phyloP scores from a whole-genome alignment of 352 stramenopile genomes.

The Globisporangium spiculum region DNA sequence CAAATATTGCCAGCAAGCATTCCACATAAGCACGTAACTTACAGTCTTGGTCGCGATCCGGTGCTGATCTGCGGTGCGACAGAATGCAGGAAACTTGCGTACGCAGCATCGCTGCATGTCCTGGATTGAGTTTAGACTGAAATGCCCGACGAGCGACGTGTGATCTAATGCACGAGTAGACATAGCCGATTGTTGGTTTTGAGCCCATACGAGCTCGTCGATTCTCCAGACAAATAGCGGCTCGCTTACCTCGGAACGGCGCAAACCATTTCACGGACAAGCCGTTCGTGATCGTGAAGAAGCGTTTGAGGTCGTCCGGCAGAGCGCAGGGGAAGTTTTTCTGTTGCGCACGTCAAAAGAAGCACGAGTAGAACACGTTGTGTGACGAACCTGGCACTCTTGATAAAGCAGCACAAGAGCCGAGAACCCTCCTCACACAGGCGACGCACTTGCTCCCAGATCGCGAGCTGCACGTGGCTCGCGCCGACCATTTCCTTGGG shows the following conservation, averaged over 20 bases:
- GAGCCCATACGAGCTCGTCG: background rate
- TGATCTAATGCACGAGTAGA: conserved; percentile 22
- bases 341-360: conserved; percentile 15
- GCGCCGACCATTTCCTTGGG: conserved; percentile 49
- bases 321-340: conserved; percentile 57
- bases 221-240: background rate
- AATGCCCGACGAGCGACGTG: conserved; percentile 57
- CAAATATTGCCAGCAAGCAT: background rate
- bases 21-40: background rate
- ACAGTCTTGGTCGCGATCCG: conserved; percentile 28
- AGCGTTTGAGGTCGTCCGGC: conserved; percentile 64
- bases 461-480: conserved; percentile 38
- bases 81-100: conserved; percentile 33
- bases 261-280: conserved; percentile 74
- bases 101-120: conserved; percentile 44
- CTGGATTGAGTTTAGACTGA: conserved; percentile 58
- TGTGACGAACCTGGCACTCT: background rate
- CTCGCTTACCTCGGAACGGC: conserved; percentile 42
- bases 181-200: background rate
- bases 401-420: background rate
- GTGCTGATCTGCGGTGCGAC: conserved; percentile 37
- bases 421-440: background rate
- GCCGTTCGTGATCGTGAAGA: conserved; percentile 67
- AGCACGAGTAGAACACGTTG: background rate
- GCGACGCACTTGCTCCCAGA: conserved; percentile 63